These are phyloP conservation scores for Wickerhamiella dianesei DNA, from an alignment of 805 yeast genomes.

Conservation along the genomic window DNA sequence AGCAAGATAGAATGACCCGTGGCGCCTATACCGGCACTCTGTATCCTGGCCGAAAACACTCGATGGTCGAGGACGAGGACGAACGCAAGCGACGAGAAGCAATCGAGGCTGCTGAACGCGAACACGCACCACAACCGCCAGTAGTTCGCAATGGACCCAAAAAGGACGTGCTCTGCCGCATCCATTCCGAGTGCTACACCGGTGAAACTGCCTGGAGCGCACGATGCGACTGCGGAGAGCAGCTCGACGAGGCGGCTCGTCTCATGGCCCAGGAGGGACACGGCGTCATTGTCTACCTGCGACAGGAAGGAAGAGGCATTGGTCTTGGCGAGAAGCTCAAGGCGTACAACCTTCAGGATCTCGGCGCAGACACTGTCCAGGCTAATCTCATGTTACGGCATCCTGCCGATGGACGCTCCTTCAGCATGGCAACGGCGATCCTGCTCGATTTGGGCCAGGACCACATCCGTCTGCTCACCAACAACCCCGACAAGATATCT, in stretches of 20 bases:
- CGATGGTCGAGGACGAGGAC: neutral
- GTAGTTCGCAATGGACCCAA: neutral
- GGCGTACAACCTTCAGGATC: conserved; percentile 91
- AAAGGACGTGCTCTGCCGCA: conserved; percentile 48
- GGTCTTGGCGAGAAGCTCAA: conserved; percentile 96
- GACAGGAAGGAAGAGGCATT: conserved; percentile 98
- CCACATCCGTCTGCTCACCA: conserved; percentile 68
- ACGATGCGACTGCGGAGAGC: conserved; percentile 98
- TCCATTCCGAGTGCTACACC: conserved; percentile 95
- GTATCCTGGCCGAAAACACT: conserved; percentile 58
- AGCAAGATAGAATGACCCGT: conserved; percentile 90
- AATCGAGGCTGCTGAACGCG: neutral
- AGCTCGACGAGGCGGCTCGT: conserved; percentile 94
- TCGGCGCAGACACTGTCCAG: conserved; percentile 97
- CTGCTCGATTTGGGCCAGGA: conserved; percentile 64
- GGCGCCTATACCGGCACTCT: conserved; percentile 92
- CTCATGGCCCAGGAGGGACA: conserved; percentile 75
- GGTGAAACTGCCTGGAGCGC: conserved; percentile 99
- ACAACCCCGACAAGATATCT: conserved; percentile 88
- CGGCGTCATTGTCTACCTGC: conserved; percentile 87
- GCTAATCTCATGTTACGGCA: conserved; percentile 86
- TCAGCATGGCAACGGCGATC: conserved; percentile 87
- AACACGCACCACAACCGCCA: neutral
- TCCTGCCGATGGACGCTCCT: conserved; percentile 96
- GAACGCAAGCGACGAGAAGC: neutral